A percentile compares a stretch with the other conserved stretches of the same genome.
These are phyloP conservation scores for Dothiorella sarmentorum DNA, from an alignment of 2,329 filamentous ascomycete genomes.

Conservation along the genomic window DNA sequence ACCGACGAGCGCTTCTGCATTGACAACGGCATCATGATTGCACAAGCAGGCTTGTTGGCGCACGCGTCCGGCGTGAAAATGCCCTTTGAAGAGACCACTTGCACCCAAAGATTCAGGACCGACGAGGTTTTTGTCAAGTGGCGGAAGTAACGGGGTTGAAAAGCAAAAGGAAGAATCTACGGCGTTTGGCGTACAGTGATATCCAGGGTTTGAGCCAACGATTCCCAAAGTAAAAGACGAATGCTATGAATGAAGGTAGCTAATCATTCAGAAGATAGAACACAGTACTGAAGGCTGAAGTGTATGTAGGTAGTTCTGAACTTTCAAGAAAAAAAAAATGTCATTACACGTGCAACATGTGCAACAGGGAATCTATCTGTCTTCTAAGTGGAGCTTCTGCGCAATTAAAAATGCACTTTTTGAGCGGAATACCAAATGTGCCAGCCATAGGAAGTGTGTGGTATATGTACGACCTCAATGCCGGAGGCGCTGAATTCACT, in stretches of 20 bases:
- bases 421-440: background rate
- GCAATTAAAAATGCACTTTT: background rate
- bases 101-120: conserved; percentile 50
- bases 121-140: conserved; percentile 51
- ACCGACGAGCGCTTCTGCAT: conserved; percentile 98
- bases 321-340: background rate
- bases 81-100: conserved; percentile 74
- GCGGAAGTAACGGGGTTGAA: conserved; percentile 37
- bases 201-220: background rate
- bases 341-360: background rate
- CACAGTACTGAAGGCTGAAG: too few species aligned
- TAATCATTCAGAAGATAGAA: too few species aligned
- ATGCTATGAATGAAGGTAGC: too few species aligned
- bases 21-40: conserved; percentile 99
- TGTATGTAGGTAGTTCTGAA: too few species aligned
- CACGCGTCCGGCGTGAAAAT: conserved; percentile 79
- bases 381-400: background rate
- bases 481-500: too few species aligned
- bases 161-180: background rate
- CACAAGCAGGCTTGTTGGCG: conserved; percentile 85
- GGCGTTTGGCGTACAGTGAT: background rate
- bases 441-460: too few species aligned
- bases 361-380: background rate
- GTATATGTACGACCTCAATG: too few species aligned
- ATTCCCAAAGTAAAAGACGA: background rate